These are phyloP conservation scores for Cytospora mali DNA, from an alignment of 2,329 filamentous ascomycete genomes.

Conservation along the genomic window DNA sequence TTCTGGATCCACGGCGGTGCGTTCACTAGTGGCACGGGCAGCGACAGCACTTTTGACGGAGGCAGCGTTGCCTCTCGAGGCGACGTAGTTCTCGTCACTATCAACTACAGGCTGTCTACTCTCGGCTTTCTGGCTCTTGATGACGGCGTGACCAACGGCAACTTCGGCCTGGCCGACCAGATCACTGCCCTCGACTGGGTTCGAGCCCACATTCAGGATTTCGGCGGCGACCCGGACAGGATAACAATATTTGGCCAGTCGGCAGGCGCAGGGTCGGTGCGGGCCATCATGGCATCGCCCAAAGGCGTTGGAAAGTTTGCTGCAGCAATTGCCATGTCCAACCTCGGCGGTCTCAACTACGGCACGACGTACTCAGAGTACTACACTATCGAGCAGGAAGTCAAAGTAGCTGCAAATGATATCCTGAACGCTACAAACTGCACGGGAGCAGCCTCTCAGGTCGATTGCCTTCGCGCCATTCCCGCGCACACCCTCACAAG, in stretches of 20 bases:
- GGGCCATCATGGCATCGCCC: conserved; percentile 52
- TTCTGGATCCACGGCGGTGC: conserved; percentile 55
- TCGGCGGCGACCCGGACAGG: conserved; percentile 59
- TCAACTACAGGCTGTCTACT: conserved; percentile 63
- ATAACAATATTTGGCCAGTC: conserved; percentile 60
- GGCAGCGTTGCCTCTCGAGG: conserved; percentile 60
- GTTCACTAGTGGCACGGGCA: conserved; percentile 51
- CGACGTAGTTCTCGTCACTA: conserved; percentile 60
- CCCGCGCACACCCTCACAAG: conserved; percentile 45
- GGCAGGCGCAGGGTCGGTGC: conserved; percentile 55
- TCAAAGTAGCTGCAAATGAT: conserved; percentile 49
- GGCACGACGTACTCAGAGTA: conserved; percentile 61
- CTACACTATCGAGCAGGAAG: conserved; percentile 56
- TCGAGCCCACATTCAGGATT: conserved; percentile 53
- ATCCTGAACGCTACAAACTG: conserved; percentile 57
- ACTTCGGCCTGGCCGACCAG: conserved; percentile 53
- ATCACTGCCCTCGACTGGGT: conserved; percentile 54
- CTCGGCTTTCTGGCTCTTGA: conserved; percentile 60
- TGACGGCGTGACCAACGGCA: conserved; percentile 49
- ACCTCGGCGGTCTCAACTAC: conserved; percentile 51
- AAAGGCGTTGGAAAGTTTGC: conserved; percentile 51
- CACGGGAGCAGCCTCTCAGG: conserved; percentile 49
- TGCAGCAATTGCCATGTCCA: conserved; percentile 48
- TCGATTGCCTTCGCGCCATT: conserved; percentile 55
- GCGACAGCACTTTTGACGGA: conserved; percentile 49